Evolutionary conservation across 2,329 filamentous ascomycete genomes (phyloP).

Genomic region (Dendrostoma leiphaemia): DNA sequence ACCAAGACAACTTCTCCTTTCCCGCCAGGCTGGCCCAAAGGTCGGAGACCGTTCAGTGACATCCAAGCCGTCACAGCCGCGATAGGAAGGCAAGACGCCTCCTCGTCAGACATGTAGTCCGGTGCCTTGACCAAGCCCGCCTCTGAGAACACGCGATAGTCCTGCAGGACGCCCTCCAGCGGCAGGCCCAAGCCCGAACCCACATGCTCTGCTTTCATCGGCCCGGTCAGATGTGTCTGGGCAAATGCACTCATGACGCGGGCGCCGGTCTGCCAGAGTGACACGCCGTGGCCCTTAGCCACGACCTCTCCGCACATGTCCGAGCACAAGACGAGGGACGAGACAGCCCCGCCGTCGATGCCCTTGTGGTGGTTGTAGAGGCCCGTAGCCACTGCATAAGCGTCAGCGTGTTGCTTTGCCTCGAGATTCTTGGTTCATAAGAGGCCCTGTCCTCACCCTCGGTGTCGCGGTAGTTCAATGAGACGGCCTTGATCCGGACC

Average conservation of each 20-base stretch:
- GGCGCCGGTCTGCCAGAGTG: slow-evolving; percentile 52
- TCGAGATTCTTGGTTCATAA: background rate
- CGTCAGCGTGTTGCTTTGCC: background rate
- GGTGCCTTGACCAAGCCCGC: slow-evolving; percentile 56
- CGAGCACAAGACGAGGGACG: slow-evolving; percentile 60
- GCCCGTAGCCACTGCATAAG: slow-evolving; percentile 57
- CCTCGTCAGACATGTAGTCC: slow-evolving; percentile 54
- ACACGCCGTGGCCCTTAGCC: slow-evolving; percentile 40
- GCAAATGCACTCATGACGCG: slow-evolving; percentile 68
- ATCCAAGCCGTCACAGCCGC: slow-evolving; percentile 65
- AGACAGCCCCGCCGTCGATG: slow-evolving; percentile 34
- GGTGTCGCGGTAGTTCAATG: slow-evolving; percentile 50
- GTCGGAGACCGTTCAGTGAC: slow-evolving; percentile 59
- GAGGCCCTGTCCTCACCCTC: slow-evolving; percentile 36
- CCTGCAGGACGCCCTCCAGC: slow-evolving; percentile 53
- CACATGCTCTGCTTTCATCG: slow-evolving; percentile 55
- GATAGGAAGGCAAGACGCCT: slow-evolving; percentile 60
- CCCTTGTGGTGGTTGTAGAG: slow-evolving; percentile 65
- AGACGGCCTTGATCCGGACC: slow-evolving; percentile 44
- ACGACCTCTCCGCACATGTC: slow-evolving; percentile 68
- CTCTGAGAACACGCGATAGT: slow-evolving; percentile 59
- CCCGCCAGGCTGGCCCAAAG: slow-evolving; percentile 49
- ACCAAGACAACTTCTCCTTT: slow-evolving; percentile 45
- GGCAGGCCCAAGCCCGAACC: slow-evolving; percentile 59
- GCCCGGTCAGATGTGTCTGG: slow-evolving; percentile 55